These are phyloP conservation scores for Lycium barbarum DNA, from an alignment of 257 asterid genomes.

Conservation along the genomic window DNA sequence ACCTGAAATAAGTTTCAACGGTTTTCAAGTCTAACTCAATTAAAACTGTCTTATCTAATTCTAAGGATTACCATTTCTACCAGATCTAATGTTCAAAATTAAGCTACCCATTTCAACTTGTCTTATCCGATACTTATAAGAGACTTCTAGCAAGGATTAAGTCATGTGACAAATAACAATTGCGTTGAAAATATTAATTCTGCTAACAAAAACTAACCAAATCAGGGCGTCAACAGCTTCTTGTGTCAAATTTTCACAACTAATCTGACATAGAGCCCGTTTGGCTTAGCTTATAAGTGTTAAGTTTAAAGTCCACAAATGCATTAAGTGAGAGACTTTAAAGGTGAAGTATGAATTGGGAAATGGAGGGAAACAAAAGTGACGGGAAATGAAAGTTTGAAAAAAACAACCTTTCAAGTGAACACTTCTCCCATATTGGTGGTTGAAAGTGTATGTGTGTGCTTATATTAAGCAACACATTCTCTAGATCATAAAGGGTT, in stretches of 20 bases:
- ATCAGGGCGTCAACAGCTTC: constrained; percentile 93
- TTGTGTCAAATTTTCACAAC: constrained; percentile 66
- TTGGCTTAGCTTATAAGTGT: too few species aligned
- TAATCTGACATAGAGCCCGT: constrained; percentile 40
- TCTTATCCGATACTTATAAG: constrained; percentile 28
- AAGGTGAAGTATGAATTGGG: too few species aligned
- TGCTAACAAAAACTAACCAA: constrained; percentile 31
- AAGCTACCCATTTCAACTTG: constrained; percentile 90
- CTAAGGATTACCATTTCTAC: constrained; percentile 66
- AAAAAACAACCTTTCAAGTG: too few species aligned
- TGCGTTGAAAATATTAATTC: neutral
- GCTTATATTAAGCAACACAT: too few species aligned
- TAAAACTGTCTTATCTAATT: constrained; percentile 53
- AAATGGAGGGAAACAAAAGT: too few species aligned
- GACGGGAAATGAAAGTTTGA: too few species aligned
- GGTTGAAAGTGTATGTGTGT: too few species aligned
- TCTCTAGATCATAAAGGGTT: too few species aligned
- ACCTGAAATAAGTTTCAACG: constrained; percentile 23
- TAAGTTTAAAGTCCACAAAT: too few species aligned
- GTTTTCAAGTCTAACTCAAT: constrained; percentile 57
- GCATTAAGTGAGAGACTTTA: too few species aligned
- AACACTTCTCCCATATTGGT: too few species aligned
- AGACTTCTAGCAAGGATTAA: neutral
- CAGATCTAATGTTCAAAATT: constrained; percentile 68
- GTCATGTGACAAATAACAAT: neutral